Evolutionary conservation across 2,329 filamentous ascomycete genomes (phyloP), one percentile per base, ranked within the genome.

Genomic region (Hypoxylon sp.): DNA sequence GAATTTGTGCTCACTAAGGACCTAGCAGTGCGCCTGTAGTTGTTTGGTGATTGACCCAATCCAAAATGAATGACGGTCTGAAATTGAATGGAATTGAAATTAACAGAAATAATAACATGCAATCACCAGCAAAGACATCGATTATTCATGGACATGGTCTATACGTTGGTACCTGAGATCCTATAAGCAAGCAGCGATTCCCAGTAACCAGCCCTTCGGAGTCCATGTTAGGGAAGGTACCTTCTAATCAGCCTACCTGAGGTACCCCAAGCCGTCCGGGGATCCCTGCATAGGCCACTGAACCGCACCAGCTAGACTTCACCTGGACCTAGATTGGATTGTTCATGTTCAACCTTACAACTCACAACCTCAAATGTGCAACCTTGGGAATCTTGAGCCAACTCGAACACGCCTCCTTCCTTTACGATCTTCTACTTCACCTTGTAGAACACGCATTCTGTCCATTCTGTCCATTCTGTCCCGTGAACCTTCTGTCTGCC

Each of bases 191-290:
- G 4, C 13, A 13, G 32, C 32, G 13, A 34, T 15, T 34, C 15
- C 32, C 32, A 34, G 32, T 34, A 34, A 34, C 32, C 32, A 34
- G 32, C 11, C 32, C 32, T 34, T 13, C 32, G 32, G 32, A 34
- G 32, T 34, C 11, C 32, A 34, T 34, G 32, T 15, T 15, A 15
- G 11, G 26, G 34, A 26, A 26, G 24, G 24, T 26, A 7, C 30
- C 30, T 10, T 32, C 30, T 10, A 32, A 6, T 8, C 37, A 24
- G 50, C 24, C 34, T 24, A 57, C 20, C 34, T n/a, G 19, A 26
- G 44, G n/a, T 50, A 37, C 53, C 30, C 62, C 57, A 61, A 41
- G n/a, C n/a, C 37, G n/a, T 19, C 37, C 37, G 37, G 37, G 37
- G n/a, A 6, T 17, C 37, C 37, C 37, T 41, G 37, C 17, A 41